phyloP scores from a whole-genome alignment of 2,329 filamentous ascomycete genomes.

The Neonectria punicea region DNA sequence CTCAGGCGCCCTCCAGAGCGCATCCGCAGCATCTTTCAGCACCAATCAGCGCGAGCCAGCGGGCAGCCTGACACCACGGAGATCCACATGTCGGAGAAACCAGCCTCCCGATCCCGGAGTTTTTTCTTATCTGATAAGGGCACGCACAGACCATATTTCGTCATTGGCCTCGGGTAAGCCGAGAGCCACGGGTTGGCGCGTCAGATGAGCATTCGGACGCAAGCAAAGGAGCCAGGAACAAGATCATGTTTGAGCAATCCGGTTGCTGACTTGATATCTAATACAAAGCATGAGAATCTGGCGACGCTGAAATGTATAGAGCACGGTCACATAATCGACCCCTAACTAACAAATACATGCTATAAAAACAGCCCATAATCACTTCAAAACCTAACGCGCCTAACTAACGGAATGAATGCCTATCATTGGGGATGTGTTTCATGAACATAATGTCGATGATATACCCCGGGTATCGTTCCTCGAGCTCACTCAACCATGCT shows the following conservation, averaged over 20 bases:
- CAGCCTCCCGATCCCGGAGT: conserved; percentile 35
- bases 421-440: conserved; percentile 15
- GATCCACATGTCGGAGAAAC: conserved; percentile 39
- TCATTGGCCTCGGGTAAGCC: conserved; percentile 28
- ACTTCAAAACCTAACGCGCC: conserved; percentile 10
- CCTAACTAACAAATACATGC: background rate
- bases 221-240: background rate
- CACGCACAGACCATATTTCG: conserved; percentile 33
- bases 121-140: conserved; percentile 40
- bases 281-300: background rate
- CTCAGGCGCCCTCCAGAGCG: conserved; percentile 30
- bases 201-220: background rate
- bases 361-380: background rate
- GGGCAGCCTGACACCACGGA: background rate
- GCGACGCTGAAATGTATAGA: background rate
- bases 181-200: background rate
- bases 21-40: conserved; percentile 5
- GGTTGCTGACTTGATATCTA: background rate
- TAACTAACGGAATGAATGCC: conserved; percentile 16
- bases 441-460: conserved; percentile 15
- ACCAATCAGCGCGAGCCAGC: conserved; percentile 17
- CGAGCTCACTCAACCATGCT: conserved; percentile 27
- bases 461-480: conserved; percentile 37
- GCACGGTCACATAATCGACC: background rate
- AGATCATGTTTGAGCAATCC: background rate